These are phyloP conservation scores for Lineolata rhizophorae DNA, from an alignment of 495 filamentous ascomycete species.

Conservation along the genomic window DNA sequence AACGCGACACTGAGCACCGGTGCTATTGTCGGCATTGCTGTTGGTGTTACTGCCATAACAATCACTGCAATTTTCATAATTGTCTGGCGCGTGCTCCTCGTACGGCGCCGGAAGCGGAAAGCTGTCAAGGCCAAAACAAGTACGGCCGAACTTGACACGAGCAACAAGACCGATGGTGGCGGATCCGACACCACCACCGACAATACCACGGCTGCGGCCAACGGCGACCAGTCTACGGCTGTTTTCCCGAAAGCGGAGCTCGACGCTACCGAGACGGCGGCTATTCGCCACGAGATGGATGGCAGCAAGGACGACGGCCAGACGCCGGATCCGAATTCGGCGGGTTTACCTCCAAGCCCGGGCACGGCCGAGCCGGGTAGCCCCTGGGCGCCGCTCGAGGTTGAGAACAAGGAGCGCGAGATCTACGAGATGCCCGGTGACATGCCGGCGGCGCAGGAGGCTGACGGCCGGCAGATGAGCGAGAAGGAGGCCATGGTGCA, in stretches of 20 bases:
- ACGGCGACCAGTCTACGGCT: conserved; percentile 5
- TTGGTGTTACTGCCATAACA: conserved; percentile 4
- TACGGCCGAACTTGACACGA: conserved; percentile 4
- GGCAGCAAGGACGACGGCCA: background rate
- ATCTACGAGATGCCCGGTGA: conserved; percentile 20
- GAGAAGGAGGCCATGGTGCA: conserved; percentile 19
- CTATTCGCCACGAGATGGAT: background rate
- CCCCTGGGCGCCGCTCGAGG: conserved; percentile 6
- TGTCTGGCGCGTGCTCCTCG: conserved; percentile 5
- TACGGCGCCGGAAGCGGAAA: conserved; percentile 7
- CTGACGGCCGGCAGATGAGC: conserved; percentile 13
- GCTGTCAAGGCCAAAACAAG: background rate
- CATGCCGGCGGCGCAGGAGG: conserved; percentile 14
- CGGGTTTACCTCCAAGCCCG: too few species aligned
- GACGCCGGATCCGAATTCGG: background rate
- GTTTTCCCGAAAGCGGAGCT: conserved; percentile 20
- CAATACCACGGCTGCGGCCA: conserved; percentile 3
- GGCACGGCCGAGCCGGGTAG: background rate
- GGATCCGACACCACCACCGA: conserved; percentile 5
- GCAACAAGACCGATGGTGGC: conserved; percentile 3
- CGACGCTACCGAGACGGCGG: conserved; percentile 6
- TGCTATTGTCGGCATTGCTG: conserved; percentile 9
- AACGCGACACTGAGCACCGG: conserved; percentile 6
- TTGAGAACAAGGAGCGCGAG: conserved; percentile 13
- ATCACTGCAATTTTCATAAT: too few species aligned